Evolutionary conservation across 495 filamentous ascomycete species (phyloP).

Genomic region (Corynascus novoguineensis): DNA sequence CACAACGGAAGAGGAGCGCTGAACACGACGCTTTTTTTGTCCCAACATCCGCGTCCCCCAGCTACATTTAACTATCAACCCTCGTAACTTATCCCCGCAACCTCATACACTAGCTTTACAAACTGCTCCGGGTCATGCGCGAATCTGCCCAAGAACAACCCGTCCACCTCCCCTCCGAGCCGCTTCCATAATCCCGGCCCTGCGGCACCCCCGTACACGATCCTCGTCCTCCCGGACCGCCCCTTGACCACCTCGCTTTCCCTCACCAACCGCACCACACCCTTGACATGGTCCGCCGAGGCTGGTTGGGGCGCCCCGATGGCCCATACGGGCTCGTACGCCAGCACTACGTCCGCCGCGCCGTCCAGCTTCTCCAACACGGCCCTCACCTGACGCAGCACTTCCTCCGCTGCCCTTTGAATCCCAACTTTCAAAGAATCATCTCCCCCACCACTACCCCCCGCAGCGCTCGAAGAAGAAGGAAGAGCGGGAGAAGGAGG

Average conservation of each 20-base stretch:
- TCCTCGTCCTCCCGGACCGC: conserved; percentile 52
- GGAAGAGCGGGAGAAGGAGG: too few relatives aligned
- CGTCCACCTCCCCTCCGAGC: conserved; percentile 66
- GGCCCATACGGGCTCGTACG: conserved; percentile 88
- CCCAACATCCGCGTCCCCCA: too few relatives aligned
- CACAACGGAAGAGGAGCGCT: too few relatives aligned
- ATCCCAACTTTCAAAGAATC: conserved; percentile 52
- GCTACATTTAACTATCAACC: not conserved
- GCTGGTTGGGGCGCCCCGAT: conserved; percentile 75
- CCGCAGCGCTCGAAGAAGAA: conserved; percentile 3
- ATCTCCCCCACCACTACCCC: conserved; percentile 36
- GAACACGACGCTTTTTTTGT: too few relatives aligned
- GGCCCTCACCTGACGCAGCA: conserved; percentile 55
- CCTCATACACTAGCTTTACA: conserved; percentile 61
- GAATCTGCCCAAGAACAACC: conserved; percentile 76
- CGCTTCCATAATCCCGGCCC: conserved; percentile 66
- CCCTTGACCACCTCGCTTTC: conserved; percentile 35
- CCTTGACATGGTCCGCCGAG: conserved; percentile 61
- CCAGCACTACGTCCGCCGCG: conserved; percentile 66
- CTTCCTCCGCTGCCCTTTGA: conserved; percentile 58
- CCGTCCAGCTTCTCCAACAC: conserved; percentile 54
- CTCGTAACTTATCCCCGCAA: conserved; percentile 34
- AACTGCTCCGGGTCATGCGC: conserved; percentile 69
- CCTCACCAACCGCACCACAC: conserved; percentile 60
- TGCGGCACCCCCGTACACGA: conserved; percentile 77